Evolutionary conservation across 768 basidiomycete genomes (phyloP).

Genomic region (Phaffia australis): DNA sequence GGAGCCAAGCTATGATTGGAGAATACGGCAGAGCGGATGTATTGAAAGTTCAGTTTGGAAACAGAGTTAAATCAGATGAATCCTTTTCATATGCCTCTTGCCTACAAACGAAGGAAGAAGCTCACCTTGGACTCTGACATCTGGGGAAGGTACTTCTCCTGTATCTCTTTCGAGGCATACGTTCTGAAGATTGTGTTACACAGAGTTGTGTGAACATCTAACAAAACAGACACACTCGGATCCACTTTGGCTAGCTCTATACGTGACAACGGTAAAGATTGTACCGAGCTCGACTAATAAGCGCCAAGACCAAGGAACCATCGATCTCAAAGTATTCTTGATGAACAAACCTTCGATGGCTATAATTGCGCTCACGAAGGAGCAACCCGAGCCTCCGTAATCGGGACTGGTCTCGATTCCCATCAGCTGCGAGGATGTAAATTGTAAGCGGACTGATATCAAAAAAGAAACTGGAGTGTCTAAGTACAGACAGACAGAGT

Average conservation of each 20-base stretch:
- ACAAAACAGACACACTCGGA: slow-evolving; percentile 89
- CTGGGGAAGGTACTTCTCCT: slow-evolving; percentile 77
- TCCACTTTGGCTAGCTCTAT: slow-evolving; percentile 86
- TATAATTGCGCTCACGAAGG: slow-evolving; percentile 91
- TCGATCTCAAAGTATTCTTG: background rate
- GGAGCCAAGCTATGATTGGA: slow-evolving; percentile 63
- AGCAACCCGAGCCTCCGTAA: slow-evolving; percentile 74
- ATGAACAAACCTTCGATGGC: slow-evolving; percentile 63
- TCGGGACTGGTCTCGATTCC: slow-evolving; percentile 83
- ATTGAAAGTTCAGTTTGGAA: background rate
- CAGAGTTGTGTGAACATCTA: slow-evolving; percentile 97
- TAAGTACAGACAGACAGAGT: background rate
- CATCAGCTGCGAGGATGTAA: slow-evolving; percentile 59
- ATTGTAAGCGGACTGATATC: background rate
- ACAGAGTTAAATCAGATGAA: background rate
- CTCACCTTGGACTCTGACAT: slow-evolving; percentile 65
- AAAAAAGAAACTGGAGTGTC: no score
- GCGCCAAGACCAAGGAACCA: no score
- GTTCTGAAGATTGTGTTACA: slow-evolving; percentile 70
- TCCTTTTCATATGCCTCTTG: background rate
- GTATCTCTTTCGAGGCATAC: slow-evolving; percentile 72
- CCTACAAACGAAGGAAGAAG: background rate
- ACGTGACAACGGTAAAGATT: background rate
- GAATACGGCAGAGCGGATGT: background rate
- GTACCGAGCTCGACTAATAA: background rate